These are phyloP conservation scores for Cryptomeria japonica DNA, from an alignment of 75 land plant species.

Conservation along the genomic window DNA sequence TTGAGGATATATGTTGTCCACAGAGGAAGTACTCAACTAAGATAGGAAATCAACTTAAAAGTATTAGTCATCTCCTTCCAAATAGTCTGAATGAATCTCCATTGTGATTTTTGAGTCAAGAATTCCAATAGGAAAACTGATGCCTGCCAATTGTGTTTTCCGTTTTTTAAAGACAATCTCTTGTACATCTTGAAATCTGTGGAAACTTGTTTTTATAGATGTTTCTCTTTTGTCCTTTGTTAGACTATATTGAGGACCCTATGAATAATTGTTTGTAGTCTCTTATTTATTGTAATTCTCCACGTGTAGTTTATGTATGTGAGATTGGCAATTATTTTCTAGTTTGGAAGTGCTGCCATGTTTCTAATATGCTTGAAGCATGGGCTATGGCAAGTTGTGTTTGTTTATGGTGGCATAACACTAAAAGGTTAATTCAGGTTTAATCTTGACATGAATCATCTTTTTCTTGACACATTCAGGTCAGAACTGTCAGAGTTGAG, in stretches of 20 bases:
- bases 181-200: neutral
- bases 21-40: neutral
- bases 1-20: neutral
- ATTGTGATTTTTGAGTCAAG: neutral
- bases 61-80: neutral
- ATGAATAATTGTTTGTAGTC: neutral
- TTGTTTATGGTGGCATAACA: neutral
- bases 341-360: neutral
- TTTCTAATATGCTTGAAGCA: neutral
- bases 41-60: neutral
- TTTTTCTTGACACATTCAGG: slow-evolving; percentile 39
- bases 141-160: neutral
- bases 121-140: neutral
- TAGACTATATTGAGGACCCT: neutral
- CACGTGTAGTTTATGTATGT: neutral
- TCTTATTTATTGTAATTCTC: neutral
- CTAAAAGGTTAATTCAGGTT: neutral
- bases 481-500: slow-evolving; percentile 86
- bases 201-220: neutral
- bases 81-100: neutral
- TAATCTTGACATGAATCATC: neutral
- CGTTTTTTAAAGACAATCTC: neutral
- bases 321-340: neutral
- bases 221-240: neutral
- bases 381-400: neutral